A percentile compares a stretch with the other conserved stretches of the same genome.
Evolutionary conservation across 441 rosid species (phyloP).

Genomic region (Melastoma candidum): DNA sequence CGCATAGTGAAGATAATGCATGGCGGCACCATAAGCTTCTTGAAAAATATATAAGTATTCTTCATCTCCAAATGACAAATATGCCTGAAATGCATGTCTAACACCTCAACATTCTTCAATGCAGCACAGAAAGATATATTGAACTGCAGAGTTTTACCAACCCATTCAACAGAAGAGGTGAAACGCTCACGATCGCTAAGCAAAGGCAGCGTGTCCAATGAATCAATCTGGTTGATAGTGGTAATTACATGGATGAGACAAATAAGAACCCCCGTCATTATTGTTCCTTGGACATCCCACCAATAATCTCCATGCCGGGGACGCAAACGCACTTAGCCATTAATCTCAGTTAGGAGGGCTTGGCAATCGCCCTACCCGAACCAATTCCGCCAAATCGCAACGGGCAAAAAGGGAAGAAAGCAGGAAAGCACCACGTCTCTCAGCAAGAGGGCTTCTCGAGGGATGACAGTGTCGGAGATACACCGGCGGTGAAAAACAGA

Average conservation of each 20-base stretch:
- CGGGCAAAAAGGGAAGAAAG: not conserved
- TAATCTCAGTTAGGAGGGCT: too few relatives aligned
- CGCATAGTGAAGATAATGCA: not conserved
- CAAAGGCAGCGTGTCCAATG: constrained; percentile 82
- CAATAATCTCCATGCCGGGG: too few relatives aligned
- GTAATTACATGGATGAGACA: not conserved
- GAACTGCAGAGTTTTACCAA: constrained; percentile 94
- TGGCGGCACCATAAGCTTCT: constrained; percentile 30
- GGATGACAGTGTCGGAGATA: constrained; percentile 60
- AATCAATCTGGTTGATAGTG: constrained; percentile 56
- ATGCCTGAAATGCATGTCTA: constrained; percentile 54
- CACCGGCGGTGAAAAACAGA: constrained; percentile 15
- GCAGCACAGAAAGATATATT: constrained; percentile 26
- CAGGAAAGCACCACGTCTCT: constrained; percentile 71
- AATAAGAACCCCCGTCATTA: not conserved
- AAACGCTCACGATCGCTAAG: constrained; percentile 77
- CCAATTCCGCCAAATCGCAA: not conserved
- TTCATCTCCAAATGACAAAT: constrained; percentile 91
- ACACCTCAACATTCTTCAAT: not conserved
- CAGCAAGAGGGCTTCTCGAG: constrained; percentile 70
- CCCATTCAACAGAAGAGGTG: constrained; percentile 82
- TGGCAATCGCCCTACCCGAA: not conserved
- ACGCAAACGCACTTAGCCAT: too few relatives aligned
- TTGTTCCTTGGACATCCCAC: too few relatives aligned
- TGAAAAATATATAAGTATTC: constrained; percentile 84